Evolutionary conservation across 441 rosid species (phyloP).

Genomic region (Omphalea diandra): DNA sequence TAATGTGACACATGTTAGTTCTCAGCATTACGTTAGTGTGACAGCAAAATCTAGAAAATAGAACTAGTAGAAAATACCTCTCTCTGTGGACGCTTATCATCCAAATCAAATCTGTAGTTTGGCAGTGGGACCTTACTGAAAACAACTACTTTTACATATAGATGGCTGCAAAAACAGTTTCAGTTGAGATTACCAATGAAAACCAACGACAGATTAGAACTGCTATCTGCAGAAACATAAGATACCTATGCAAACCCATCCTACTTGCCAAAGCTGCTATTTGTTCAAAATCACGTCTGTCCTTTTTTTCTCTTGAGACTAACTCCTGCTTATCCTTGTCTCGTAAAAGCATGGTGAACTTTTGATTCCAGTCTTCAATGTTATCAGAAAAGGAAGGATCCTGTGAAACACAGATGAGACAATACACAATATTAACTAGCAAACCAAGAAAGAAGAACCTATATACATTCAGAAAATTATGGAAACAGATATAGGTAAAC

Average conservation of each 20-base stretch:
- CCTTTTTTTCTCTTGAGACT: conserved; percentile 83
- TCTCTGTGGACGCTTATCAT: conserved; percentile 83
- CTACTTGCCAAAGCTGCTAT: conserved; percentile 66
- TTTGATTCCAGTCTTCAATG: conserved; percentile 66
- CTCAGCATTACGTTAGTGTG: neutral
- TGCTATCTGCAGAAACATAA: conserved; percentile 14
- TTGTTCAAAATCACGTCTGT: conserved; percentile 71
- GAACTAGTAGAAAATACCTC: conserved; percentile 52
- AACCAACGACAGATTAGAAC: conserved; percentile 13
- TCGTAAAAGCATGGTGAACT: conserved; percentile 46
- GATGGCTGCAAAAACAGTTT: conserved; percentile 54
- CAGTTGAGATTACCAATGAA: conserved; percentile 19
- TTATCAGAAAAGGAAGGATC: conserved; percentile 36
- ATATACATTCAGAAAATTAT: neutral
- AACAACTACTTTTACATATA: conserved; percentile 73
- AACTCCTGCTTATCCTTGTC: conserved; percentile 67
- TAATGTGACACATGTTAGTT: too few species aligned
- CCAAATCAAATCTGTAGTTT: conserved; percentile 93
- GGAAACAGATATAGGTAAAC: too few species aligned
- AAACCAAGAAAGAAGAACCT: neutral
- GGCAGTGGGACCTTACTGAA: conserved; percentile 87
- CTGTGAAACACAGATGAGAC: conserved; percentile 33
- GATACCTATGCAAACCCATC: conserved; percentile 82
- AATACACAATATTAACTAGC: neutral
- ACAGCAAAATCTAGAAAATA: conserved; percentile 2